Base-by-base conservation (phyloP, 495 filamentous ascomycete genomes). In the Stereocaulon alpinum region DNA sequence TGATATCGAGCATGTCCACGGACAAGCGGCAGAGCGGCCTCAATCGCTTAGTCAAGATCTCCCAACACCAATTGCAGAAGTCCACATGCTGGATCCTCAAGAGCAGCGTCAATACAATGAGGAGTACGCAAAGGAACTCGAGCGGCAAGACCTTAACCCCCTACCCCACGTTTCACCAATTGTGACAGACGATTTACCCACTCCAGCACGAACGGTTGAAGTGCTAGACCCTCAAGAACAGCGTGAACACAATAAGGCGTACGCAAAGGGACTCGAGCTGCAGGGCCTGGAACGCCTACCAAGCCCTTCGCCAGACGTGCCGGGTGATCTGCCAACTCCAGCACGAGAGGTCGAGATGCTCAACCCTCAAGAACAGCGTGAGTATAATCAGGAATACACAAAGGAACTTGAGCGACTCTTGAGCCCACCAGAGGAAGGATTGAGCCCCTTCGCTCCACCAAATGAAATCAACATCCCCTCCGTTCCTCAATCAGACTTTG, bases 81-180 rank as follows among this genome's bases (percentile, higher is more conserved):
- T 47, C 20, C 49, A 48, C 15, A 37, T 30, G 32, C 49, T 55
- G 29, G 49, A 30, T 44, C 40, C 58, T 34, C 41, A 57, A 15
- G 29, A 58, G 37, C 56, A 59, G 54, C 47, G 40, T 51, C n/a
- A 58, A 24, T 54, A 61, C 18, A 20, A 50, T 29, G 55, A 58
- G 2, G 34, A 55, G 20, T 61, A 64, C 51, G 54, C 55, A 55
- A 4, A 42, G 27, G 34, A 55, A 43, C 52, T 2, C 14, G 52
- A 55, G 37, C 52, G 4, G 20, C 37, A 55, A 40, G 52, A 43
- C 20, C 10, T 40, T 15, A 12, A 1, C 18, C n/a, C 12, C 18
- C 29, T 15, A 34, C n/a, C 10, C 10, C 32, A 2, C n/a, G 5
- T 1, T 32, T 37, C 34, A 12, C 34, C 34, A 11, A 37, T 2